Conservation (phyloP, 805 yeast genomes). For the Wickerhamomyces sydowiorum region DNA sequence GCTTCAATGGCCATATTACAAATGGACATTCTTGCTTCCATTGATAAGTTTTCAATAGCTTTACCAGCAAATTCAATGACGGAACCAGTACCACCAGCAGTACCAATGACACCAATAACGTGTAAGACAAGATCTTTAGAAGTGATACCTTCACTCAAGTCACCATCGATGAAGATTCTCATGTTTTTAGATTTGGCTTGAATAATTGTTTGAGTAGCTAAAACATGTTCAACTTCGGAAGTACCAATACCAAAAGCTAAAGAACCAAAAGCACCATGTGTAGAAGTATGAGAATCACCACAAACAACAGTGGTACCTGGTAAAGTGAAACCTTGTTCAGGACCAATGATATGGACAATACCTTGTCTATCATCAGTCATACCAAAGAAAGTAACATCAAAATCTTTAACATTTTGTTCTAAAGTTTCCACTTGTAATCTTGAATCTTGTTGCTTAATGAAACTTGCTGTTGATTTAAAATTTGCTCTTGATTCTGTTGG, state of each 20-base stretch:
- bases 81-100: constrained; percentile 98
- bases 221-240: constrained; percentile 97
- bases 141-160: constrained; percentile 81
- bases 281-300: constrained; percentile 98
- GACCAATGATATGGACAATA: constrained; percentile 97
- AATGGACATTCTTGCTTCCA: constrained; percentile 99
- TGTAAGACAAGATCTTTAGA: constrained; percentile 94
- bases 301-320: constrained; percentile 99
- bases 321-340: constrained; percentile 96
- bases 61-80: constrained; percentile 97
- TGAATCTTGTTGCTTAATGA: constrained; percentile 88
- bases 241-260: constrained; percentile 99
- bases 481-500: constrained; percentile 86
- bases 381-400: constrained; percentile 88
- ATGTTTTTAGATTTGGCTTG: constrained; percentile 95
- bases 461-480: constrained; percentile 68
- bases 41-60: constrained; percentile 82
- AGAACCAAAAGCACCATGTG: constrained; percentile 98
- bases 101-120: constrained; percentile 94
- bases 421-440: constrained; percentile 87
- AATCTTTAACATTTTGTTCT: constrained; percentile 87
- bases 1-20: constrained; percentile 99
- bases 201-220: constrained; percentile 94
- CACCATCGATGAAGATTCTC: constrained; percentile 84
- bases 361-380: constrained; percentile 95